Evolutionary conservation across 2,329 filamentous ascomycete genomes (phyloP).

Genomic region (Gnomoniopsis smithogilvyi): DNA sequence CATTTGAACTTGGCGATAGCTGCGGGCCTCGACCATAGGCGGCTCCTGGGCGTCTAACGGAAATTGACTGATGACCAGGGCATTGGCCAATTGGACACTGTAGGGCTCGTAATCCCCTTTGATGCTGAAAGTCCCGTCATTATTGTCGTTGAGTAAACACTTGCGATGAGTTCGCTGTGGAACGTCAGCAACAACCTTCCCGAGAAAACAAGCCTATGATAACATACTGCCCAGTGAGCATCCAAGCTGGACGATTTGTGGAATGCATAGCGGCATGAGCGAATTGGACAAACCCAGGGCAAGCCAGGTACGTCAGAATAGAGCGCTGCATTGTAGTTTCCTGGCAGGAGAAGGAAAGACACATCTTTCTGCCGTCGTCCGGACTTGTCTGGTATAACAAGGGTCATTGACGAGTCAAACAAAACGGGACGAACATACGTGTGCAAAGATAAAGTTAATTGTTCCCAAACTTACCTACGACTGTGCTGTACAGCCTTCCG

Average conservation of each 20-base stretch:
- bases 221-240: conserved; percentile 5
- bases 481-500: neutral
- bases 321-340: neutral
- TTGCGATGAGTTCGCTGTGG: neutral
- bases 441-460: neutral
- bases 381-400: neutral
- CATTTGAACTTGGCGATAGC: neutral
- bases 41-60: neutral
- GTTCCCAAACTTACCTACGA: neutral
- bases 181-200: neutral
- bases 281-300: conserved; percentile 9
- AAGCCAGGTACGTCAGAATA: neutral
- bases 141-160: conserved; percentile 7
- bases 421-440: neutral
- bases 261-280: conserved; percentile 1
- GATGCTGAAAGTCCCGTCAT: conserved; percentile 4
- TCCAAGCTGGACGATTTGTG: neutral
- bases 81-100: neutral
- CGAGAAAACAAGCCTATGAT: neutral
- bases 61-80: neutral
- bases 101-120: neutral
- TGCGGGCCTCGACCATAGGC: neutral
- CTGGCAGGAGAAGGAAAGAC: neutral
- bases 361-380: neutral
- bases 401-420: neutral